Conservation (phyloP, 2,329 filamentous ascomycete genomes). For the Alternaria dauci region DNA sequence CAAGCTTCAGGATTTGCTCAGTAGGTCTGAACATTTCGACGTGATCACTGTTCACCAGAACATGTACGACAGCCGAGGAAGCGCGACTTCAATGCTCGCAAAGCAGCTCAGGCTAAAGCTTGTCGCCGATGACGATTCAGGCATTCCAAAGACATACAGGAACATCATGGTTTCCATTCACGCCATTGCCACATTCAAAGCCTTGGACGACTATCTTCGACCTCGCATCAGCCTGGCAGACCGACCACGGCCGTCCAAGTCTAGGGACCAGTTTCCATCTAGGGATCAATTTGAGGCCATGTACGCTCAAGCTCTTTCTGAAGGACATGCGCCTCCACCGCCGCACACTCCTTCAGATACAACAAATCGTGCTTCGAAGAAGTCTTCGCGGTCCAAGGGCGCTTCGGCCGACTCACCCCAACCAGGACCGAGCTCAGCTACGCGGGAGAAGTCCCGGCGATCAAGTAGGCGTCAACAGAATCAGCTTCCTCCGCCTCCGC, state of each 20-base stretch:
- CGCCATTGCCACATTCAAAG: conserved; percentile 97
- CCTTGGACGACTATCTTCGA: conserved; percentile 92
- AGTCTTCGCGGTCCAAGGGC: conserved; percentile 43
- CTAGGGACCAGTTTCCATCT: conserved; percentile 65
- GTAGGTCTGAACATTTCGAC: conserved; percentile 96
- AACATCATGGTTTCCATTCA: conserved; percentile 99
- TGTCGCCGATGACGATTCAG: conserved; percentile 86
- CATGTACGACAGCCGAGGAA: conserved; percentile 87
- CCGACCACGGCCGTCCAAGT: conserved; percentile 69
- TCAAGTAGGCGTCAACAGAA: conserved; percentile 66
- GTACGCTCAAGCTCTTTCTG: conserved; percentile 75
- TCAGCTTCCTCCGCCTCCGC: conserved; percentile 62
- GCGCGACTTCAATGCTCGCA: conserved; percentile 92
- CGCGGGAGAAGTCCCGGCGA: conserved; percentile 70
- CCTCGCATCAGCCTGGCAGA: conserved; percentile 85
- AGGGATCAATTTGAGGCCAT: conserved; percentile 70
- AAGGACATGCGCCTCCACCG: conserved; percentile 49
- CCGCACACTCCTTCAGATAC: conserved; percentile 47
- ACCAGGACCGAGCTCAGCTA: conserved; percentile 55
- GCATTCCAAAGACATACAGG: conserved; percentile 85
- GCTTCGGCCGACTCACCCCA: conserved; percentile 55
- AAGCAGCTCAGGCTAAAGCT: conserved; percentile 93
- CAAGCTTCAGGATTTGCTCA: conserved; percentile 94
- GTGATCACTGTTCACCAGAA: conserved; percentile 96
- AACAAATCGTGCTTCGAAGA: conserved; percentile 42